phyloP scores from a whole-genome alignment of 2,329 filamentous ascomycete genomes.

The Trichoderma polysporum region DNA sequence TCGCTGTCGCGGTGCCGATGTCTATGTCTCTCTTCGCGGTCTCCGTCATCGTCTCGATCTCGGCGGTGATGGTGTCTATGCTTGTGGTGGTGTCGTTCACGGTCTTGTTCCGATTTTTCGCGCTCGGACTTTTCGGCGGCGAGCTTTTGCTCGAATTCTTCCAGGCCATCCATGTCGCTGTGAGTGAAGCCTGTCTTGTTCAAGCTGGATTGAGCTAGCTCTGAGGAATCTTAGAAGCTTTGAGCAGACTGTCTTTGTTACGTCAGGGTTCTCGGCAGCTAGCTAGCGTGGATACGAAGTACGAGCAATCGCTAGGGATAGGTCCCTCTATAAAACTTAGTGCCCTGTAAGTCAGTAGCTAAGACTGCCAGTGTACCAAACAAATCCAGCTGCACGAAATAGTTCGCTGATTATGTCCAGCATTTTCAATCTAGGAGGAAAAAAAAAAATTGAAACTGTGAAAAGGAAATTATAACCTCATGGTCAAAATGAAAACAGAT shows the following conservation, averaged over 20 bases:
- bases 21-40: slow-evolving; percentile 36
- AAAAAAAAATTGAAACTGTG: too few relatives aligned
- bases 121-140: slow-evolving; percentile 61
- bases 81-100: slow-evolving; percentile 46
- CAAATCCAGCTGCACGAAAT: background rate
- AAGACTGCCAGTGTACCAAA: background rate
- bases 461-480: background rate
- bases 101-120: slow-evolving; percentile 47
- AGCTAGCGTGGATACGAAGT: too few relatives aligned
- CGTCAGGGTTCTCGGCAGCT: slow-evolving; percentile 1
- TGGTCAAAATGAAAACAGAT: too few relatives aligned
- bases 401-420: too few relatives aligned
- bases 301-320: background rate
- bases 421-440: too few relatives aligned
- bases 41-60: slow-evolving; percentile 40
- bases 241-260: background rate
- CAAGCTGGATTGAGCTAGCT: background rate
- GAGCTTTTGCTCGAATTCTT: slow-evolving; percentile 76
- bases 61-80: slow-evolving; percentile 50
- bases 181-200: background rate
- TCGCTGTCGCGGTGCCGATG: slow-evolving; percentile 23
- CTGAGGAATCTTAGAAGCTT: background rate
- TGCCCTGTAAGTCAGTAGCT: background rate
- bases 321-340: background rate
- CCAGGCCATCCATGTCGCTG: slow-evolving; percentile 51